phyloP scores from a whole-genome alignment of 768 basidiomycete species.

The Grammothele lineata region DNA sequence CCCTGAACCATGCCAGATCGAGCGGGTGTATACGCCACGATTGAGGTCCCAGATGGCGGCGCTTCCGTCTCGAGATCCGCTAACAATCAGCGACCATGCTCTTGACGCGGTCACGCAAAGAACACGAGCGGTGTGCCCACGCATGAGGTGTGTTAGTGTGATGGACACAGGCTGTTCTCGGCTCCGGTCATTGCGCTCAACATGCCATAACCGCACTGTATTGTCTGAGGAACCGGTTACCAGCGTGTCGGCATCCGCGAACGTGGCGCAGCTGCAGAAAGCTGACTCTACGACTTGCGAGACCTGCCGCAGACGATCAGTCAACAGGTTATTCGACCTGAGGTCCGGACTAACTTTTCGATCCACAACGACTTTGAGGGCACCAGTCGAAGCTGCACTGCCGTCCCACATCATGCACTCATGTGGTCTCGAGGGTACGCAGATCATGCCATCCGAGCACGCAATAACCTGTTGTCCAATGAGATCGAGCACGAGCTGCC shows the following conservation, averaged over 20 bases:
- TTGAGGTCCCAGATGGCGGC: slow-evolving; percentile 91
- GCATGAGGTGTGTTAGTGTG: slow-evolving; percentile 68
- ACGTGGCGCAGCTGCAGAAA: slow-evolving; percentile 67
- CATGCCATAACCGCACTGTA: slow-evolving; percentile 83
- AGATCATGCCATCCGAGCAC: slow-evolving; percentile 53
- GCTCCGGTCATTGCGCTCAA: slow-evolving; percentile 32
- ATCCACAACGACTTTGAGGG: slow-evolving; percentile 62
- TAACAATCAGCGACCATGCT: slow-evolving; percentile 79
- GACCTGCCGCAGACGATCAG: slow-evolving; percentile 36
- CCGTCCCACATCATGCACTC: slow-evolving; percentile 69
- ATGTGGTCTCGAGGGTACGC: slow-evolving; percentile 54
- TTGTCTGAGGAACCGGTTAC: slow-evolving; percentile 80
- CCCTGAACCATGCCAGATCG: slow-evolving; percentile 62
- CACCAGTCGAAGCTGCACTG: slow-evolving; percentile 35
- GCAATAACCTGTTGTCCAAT: slow-evolving; percentile 59
- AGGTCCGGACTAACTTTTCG: slow-evolving; percentile 40
- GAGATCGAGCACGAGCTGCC: slow-evolving; percentile 51
- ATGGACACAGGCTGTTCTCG: slow-evolving; percentile 27
- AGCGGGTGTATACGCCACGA: slow-evolving; percentile 71
- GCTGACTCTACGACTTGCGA: slow-evolving; percentile 76
- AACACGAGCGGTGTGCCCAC: slow-evolving; percentile 71
- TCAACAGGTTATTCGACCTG: not conserved
- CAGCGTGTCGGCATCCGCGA: slow-evolving; percentile 69
- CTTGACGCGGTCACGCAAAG: slow-evolving; percentile 68
- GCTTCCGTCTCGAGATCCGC: slow-evolving; percentile 82